A percentile compares a stretch with the other conserved stretches of the same genome.
phyloP scores from a whole-genome alignment of 306 rosid species.

The Albizia julibrissin region DNA sequence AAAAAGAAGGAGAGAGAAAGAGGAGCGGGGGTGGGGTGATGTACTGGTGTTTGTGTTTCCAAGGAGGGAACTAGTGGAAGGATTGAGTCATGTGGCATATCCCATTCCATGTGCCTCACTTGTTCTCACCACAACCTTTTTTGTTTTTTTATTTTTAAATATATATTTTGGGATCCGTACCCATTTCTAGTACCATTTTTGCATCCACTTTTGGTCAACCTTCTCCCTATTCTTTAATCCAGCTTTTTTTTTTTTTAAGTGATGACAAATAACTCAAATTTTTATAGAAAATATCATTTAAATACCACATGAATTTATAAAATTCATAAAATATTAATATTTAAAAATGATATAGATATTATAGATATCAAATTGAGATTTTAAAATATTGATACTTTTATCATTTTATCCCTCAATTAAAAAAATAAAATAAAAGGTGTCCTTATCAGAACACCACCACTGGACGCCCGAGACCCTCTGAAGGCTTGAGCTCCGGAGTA shows the following conservation, averaged over 20 bases:
- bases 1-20: background rate
- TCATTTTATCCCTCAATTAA: too few species aligned
- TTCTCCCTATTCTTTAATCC: background rate
- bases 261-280: too few species aligned
- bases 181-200: background rate
- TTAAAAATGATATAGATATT: too few species aligned
- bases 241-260: background rate
- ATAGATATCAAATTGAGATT: too few species aligned
- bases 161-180: slow-evolving; percentile 11
- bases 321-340: too few species aligned
- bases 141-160: background rate
- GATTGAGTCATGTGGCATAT: slow-evolving; percentile 62
- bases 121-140: background rate
- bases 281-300: too few species aligned
- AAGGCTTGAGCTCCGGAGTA: fast-evolving
- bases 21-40: background rate
- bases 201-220: background rate
- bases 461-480: too few species aligned
- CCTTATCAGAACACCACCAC: too few species aligned
- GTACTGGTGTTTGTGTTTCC: slow-evolving; percentile 82
- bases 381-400: too few species aligned
- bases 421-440: too few species aligned
- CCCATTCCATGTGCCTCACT: slow-evolving; percentile 81
- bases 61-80: slow-evolving; percentile 76
- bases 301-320: too few species aligned